A percentile compares a stretch with the other conserved stretches of the same genome.
Evolutionary conservation across 1,139 yeast species (phyloP).

Genomic region (Yamadazyma friedrichii): DNA sequence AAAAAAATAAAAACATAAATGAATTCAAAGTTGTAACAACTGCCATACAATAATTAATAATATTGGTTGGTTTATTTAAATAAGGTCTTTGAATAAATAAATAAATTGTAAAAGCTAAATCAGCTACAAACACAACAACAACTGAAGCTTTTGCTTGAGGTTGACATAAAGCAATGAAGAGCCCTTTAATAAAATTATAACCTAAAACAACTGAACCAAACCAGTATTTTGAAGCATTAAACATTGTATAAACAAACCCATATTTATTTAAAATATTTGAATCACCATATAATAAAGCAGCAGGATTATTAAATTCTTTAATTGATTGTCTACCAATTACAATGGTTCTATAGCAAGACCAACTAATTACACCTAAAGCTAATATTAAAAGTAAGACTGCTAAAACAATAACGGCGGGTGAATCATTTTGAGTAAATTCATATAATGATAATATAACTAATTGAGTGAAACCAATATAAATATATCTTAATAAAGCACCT

Average conservation of each 20-base stretch:
- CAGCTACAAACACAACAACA: slow-evolving; percentile 61
- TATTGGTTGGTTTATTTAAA: slow-evolving; percentile 70
- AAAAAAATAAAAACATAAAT: slow-evolving; percentile 70
- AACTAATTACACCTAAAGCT: slow-evolving; percentile 53
- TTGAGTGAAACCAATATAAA: slow-evolving; percentile 76
- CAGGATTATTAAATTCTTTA: slow-evolving; percentile 61
- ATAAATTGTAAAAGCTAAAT: slow-evolving; percentile 58
- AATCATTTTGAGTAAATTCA: slow-evolving; percentile 71
- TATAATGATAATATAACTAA: slow-evolving; percentile 65
- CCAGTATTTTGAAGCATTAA: slow-evolving; percentile 71
- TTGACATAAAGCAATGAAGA: slow-evolving; percentile 70
- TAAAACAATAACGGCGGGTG: slow-evolving; percentile 72
- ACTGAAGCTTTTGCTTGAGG: slow-evolving; percentile 69
- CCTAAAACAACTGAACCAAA: slow-evolving; percentile 60
- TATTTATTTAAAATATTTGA: slow-evolving; percentile 60
- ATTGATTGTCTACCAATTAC: slow-evolving; percentile 57
- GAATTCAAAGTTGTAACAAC: slow-evolving; percentile 68
- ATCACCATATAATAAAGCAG: slow-evolving; percentile 75
- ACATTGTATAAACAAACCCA: slow-evolving; percentile 84
- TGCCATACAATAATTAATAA: slow-evolving; percentile 61
- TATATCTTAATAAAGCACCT: slow-evolving; percentile 67
- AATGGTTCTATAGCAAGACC: slow-evolving; percentile 60
- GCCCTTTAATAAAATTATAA: slow-evolving; percentile 56
- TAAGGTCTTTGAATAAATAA: slow-evolving; percentile 63
- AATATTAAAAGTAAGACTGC: slow-evolving; percentile 62